Evolutionary conservation across 192 early-diverging fungal genomes (phyloP).

Genomic region (Allomyces macrogynus): DNA sequence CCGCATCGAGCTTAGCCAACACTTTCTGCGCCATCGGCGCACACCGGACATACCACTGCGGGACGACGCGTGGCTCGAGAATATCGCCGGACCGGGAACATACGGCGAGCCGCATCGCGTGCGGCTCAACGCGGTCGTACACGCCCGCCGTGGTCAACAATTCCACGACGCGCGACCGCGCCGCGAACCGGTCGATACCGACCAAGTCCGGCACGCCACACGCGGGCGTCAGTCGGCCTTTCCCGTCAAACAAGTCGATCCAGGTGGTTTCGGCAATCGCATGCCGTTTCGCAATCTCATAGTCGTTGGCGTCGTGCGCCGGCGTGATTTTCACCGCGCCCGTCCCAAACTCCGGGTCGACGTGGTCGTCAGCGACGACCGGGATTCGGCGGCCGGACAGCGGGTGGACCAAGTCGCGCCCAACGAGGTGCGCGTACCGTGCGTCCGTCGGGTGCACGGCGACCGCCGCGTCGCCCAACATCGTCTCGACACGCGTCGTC

Average conservation of each 20-base stretch:
- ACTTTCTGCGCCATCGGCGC: too few species aligned
- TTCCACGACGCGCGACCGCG: conserved; percentile 43
- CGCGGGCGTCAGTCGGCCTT: background rate
- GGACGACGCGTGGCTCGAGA: conserved; percentile 85
- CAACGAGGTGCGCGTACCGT: conserved; percentile 51
- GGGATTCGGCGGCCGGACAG: conserved; percentile 55
- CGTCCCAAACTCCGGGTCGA: conserved; percentile 80
- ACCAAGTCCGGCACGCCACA: background rate
- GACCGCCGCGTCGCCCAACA: conserved; percentile 94
- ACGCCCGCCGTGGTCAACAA: conserved; percentile 37
- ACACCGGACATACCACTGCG: conserved; percentile 76
- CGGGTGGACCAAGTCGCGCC: conserved; percentile 63
- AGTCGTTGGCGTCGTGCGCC: conserved; percentile 85
- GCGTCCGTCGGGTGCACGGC: conserved; percentile 70
- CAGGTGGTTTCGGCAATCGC: conserved; percentile 7
- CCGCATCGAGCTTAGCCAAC: too few species aligned
- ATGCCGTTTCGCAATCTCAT: conserved; percentile 65
- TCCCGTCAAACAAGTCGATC: conserved; percentile 48
- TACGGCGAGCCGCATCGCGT: conserved; percentile 48
- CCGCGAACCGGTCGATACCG: conserved; percentile 4
- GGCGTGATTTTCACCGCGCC: conserved; percentile 96
- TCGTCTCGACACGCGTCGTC: conserved; percentile 95
- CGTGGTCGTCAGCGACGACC: conserved; percentile 62
- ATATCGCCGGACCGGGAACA: conserved; percentile 76
- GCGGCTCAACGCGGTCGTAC: conserved; percentile 57